Conservation (phyloP, 768 basidiomycete species). For the Tylopilus felleus region DNA sequence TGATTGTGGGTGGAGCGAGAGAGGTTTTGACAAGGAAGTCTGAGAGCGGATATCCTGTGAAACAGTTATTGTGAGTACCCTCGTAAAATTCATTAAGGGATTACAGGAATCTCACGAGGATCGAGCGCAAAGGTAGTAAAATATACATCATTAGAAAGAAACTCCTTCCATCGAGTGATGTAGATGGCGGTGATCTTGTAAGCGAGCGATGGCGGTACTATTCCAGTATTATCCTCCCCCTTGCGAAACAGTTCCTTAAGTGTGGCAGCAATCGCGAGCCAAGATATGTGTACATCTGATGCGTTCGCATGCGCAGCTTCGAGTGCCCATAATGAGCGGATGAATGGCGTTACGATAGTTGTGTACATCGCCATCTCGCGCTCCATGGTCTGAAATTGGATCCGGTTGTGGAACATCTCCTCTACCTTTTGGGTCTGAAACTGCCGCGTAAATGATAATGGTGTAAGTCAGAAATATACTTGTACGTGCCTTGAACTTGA, state of each 20-base stretch:
- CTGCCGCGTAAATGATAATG: too few relatives aligned
- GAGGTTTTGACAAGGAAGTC: neutral
- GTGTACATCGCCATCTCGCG: neutral
- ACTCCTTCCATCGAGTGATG: neutral
- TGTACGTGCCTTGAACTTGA: neutral
- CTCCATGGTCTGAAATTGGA: neutral
- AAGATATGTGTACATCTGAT: neutral
- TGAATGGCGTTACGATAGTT: neutral
- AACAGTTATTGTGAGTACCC: too few relatives aligned
- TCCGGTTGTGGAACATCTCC: neutral
- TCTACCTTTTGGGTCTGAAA: neutral
- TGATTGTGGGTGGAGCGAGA: neutral
- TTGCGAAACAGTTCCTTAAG: neutral
- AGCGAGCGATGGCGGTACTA: neutral
- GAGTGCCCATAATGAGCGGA: neutral
- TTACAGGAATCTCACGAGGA: neutral
- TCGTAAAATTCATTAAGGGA: too few relatives aligned
- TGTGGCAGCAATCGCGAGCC: neutral
- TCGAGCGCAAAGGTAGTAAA: constrained; percentile 1
- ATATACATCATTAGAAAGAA: neutral
- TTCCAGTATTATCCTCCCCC: neutral
- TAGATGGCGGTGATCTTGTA: neutral
- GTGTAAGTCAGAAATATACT: too few relatives aligned
- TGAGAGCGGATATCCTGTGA: neutral
- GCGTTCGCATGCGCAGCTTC: neutral